A percentile compares a stretch with the other conserved stretches of the same genome.
These are phyloP conservation scores for Trichothecium sympodiale DNA, from an alignment of 2,329 filamentous ascomycete species.

Conservation along the genomic window DNA sequence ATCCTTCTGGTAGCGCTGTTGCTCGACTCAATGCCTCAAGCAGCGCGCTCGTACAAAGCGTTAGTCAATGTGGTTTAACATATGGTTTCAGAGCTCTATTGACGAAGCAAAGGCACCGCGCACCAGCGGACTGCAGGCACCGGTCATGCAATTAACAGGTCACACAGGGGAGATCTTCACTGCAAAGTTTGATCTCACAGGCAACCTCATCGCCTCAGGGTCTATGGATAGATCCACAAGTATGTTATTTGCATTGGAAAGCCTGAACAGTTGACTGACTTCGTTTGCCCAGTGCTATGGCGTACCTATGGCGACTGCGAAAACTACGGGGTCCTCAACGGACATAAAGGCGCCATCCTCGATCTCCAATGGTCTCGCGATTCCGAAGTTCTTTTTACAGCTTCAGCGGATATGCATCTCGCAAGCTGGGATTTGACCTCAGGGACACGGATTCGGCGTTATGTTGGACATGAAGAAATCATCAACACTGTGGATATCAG, in stretches of 20 bases:
- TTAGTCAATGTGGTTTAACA: constrained; percentile 18
- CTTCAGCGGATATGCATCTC: constrained; percentile 85
- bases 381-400: constrained; percentile 80
- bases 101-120: constrained; percentile 50
- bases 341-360: constrained; percentile 82
- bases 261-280: too few relatives aligned
- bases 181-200: constrained; percentile 79
- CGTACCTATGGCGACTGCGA: constrained; percentile 84
- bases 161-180: constrained; percentile 80
- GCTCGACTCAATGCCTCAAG: constrained; percentile 39
- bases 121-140: constrained; percentile 75
- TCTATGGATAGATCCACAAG: constrained; percentile 90
- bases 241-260: constrained; percentile 33
- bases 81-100: constrained; percentile 4
- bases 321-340: constrained; percentile 81
- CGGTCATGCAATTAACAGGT: constrained; percentile 87
- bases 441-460: constrained; percentile 81
- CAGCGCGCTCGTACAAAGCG: constrained; percentile 38
- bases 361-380: constrained; percentile 97
- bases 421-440: constrained; percentile 93
- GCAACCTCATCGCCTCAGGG: constrained; percentile 82
- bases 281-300: constrained; percentile 63
- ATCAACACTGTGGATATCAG: constrained; percentile 86
- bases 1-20: constrained; percentile 33
- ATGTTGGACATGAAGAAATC: constrained; percentile 90